A percentile compares a stretch with the other conserved stretches of the same genome.
Evolutionary conservation across 2,329 filamentous ascomycete genomes (phyloP).

Genomic region (Drechslerella dactyloides): DNA sequence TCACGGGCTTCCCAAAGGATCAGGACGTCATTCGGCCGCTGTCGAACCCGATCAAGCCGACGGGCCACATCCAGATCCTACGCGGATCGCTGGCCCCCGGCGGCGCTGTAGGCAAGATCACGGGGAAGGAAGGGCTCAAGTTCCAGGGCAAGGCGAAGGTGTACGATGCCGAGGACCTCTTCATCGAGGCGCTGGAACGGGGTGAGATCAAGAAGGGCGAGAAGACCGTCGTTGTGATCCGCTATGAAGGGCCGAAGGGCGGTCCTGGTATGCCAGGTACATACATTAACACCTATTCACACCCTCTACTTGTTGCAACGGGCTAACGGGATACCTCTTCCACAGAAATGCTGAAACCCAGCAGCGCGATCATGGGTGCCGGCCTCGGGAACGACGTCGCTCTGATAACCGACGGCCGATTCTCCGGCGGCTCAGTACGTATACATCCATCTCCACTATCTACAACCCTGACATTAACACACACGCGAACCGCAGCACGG

Average conservation of each 20-base stretch:
- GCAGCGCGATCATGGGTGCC: slow-evolving; percentile 75
- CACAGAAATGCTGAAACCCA: slow-evolving; percentile 73
- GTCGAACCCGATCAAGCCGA: slow-evolving; percentile 72
- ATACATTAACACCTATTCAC: slow-evolving; percentile 54
- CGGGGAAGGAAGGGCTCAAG: slow-evolving; percentile 72
- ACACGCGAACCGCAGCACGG: slow-evolving; percentile 59
- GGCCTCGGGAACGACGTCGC: slow-evolving; percentile 73
- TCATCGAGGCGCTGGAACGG: slow-evolving; percentile 70
- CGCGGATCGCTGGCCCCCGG: slow-evolving; percentile 72
- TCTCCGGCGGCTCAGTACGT: slow-evolving; percentile 63
- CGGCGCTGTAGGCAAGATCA: slow-evolving; percentile 76
- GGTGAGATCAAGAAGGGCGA: slow-evolving; percentile 76
- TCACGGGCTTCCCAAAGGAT: slow-evolving; percentile 69
- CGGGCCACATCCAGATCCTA: slow-evolving; percentile 76
- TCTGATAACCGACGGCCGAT: slow-evolving; percentile 73
- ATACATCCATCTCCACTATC: background rate
- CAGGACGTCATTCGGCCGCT: slow-evolving; percentile 74
- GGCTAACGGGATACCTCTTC: background rate
- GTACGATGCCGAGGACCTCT: slow-evolving; percentile 73
- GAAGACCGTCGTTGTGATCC: slow-evolving; percentile 77
- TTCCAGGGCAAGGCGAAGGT: slow-evolving; percentile 74
- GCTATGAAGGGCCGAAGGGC: slow-evolving; percentile 75
- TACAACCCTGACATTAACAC: background rate
- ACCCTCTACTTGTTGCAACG: background rate
- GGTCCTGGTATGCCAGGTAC: slow-evolving; percentile 70